Conservation (phyloP, 805 yeast genomes). For the Grigorovia transvaalensis region DNA sequence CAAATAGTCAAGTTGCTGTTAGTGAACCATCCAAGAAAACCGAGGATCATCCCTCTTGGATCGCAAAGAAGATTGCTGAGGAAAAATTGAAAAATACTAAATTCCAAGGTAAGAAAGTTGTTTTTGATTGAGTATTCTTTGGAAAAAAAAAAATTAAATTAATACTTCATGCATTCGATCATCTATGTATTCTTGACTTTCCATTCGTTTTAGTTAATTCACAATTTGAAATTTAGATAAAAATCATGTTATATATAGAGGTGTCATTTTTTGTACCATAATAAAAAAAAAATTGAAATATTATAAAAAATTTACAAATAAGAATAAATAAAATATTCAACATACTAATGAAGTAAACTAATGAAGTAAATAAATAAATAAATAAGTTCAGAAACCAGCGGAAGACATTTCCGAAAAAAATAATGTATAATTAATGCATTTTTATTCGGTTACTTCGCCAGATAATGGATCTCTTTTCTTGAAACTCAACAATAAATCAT, state of each 20-base stretch:
- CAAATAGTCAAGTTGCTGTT: slow-evolving; percentile 7
- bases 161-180: background rate
- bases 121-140: slow-evolving; percentile 40
- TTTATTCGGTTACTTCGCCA: slow-evolving; percentile 22
- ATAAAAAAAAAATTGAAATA: background rate
- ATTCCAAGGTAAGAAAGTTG: slow-evolving; percentile 78
- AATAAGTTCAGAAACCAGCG: background rate
- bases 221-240: background rate
- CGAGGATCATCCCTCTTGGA: slow-evolving; percentile 90
- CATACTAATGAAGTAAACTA: background rate
- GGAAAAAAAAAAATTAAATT: background rate
- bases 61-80: slow-evolving; percentile 70
- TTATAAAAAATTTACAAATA: background rate
- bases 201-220: background rate
- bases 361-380: slow-evolving; percentile 1
- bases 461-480: slow-evolving; percentile 46
- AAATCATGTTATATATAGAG: background rate
- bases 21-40: slow-evolving; percentile 2
- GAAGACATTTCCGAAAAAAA: no score
- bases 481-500: slow-evolving; percentile 78
- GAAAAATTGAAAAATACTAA: slow-evolving; percentile 53
- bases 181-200: background rate
- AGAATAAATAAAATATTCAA: background rate
- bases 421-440: no score
- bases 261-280: background rate